These are phyloP conservation scores for Backusella liffmaniae DNA, from an alignment of 192 early-diverging fungal genomes.

Conservation along the genomic window DNA sequence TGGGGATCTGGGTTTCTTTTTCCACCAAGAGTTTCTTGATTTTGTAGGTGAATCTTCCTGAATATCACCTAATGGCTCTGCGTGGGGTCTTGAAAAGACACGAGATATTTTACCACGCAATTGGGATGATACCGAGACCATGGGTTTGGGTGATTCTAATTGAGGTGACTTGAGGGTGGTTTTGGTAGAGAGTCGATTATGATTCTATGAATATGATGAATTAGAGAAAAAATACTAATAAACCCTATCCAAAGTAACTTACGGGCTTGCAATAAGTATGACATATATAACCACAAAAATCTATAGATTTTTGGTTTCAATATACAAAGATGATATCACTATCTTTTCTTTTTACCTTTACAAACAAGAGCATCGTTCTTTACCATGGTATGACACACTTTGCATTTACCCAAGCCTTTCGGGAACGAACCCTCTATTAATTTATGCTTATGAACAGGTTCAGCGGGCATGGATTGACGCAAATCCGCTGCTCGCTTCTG, in stretches of 20 bases:
- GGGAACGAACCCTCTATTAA: conserved; percentile 57
- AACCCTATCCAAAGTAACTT: background rate
- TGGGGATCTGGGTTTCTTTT: background rate
- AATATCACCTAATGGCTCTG: background rate
- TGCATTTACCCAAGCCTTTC: conserved; percentile 50
- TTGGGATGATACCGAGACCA: conserved; percentile 18
- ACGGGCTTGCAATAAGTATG: conserved; percentile 34
- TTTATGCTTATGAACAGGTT: conserved; percentile 29
- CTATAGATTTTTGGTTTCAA: background rate
- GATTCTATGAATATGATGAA: background rate
- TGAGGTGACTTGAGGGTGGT: background rate
- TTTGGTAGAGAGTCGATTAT: background rate
- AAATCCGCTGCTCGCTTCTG: background rate
- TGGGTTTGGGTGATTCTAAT: conserved; percentile 4
- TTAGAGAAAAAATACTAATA: background rate
- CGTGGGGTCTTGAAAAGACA: conserved; percentile 8
- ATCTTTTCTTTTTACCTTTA: conserved; percentile 40
- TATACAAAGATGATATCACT: too few species aligned
- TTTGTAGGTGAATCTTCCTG: conserved; percentile 6
- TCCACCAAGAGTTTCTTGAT: conserved; percentile 12
- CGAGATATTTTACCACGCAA: conserved; percentile 11
- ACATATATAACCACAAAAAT: conserved; percentile 35
- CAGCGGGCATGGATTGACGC: background rate
- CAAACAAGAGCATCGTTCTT: conserved; percentile 55
- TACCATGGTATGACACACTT: conserved; percentile 43